Evolutionary conservation across 2,329 filamentous ascomycete species (phyloP), one percentile per base, ranked within the genome.

Genomic region (Aureobasidium sp.): DNA sequence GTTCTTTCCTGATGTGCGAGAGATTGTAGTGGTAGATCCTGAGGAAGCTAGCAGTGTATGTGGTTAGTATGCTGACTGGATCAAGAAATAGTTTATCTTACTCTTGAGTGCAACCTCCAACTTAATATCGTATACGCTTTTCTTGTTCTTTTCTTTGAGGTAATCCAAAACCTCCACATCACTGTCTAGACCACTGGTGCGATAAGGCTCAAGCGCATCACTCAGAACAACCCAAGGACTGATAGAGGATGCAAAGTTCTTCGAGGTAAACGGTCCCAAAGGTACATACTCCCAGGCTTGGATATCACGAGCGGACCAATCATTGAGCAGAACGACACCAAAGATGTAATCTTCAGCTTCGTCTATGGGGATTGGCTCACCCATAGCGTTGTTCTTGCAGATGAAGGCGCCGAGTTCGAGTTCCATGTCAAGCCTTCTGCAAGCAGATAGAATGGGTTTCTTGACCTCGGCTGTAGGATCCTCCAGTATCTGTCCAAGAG

Each of bases 261-360:
- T 94, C 29, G 85, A 81, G 64, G 90, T 91, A 76, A 94, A 93
- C 0, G 90, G 90, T 0, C 90, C 90, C 8, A 93, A 76, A 0
- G 90, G 90, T 9, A 92, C 81, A 66, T 91, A 92, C 73, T 95
- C 90, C 89, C 89, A 94, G 0, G 82, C 82, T 71, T 95, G 90
- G 54, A 94, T 86, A 67, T 94, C 90, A 65, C 90, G 79, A 5
- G 90, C 90, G 61, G 86, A 90, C 90, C 90, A 95, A 73, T 95
- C 90, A 67, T 95, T 95, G 79, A 95, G 82, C 62, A 95, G 74
- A 0, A 94, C 90, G 30, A 90, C 80, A 14, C 90, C 90, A 69
- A 94, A 94, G 32, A 95, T 80, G 67, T 85, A 80, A n/a, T 89
- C 82, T 59, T 86, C 84, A 0, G 90, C 90, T 47, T 86, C 76